Base-by-base conservation (phyloP, 2,329 filamentous ascomycete genomes). In the Aspergillus sp. region DNA sequence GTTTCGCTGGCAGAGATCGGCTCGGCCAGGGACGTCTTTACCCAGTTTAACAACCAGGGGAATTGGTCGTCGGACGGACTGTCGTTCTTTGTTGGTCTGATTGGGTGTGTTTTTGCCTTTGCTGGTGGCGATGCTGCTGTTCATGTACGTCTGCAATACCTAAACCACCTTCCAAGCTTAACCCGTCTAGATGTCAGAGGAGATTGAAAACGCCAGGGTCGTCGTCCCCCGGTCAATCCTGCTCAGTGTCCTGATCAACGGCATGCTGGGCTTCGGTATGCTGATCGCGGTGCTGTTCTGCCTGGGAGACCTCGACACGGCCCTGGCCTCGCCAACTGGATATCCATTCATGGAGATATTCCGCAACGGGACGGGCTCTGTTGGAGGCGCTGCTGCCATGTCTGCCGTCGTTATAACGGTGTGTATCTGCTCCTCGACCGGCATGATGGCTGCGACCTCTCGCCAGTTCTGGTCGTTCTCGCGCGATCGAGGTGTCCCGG, bases 31-130 rank as follows among this genome's bases (percentile, higher is more conserved):
- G 72, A 74, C 3, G 77, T 82, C 0, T 81, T 84, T 57, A 76
- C 76, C 3, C 68, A 73, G 1, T 83, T 84, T 60, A 69, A 73
- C 19, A 82, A 84, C 56, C 56, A 66, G 15, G 80, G 79, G 0
- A 69, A 67, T 3, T 84, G 79, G 76, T 69, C 69, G 1, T 78
- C 68, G 3, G 69, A 75, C 33, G 53, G 46, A 1, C 8, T 56
- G 12, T 56, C 53, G 2, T 56, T 40, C 17, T 56, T 56, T 35
- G 53, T 56, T 4, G 53, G 53, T n/a, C 48, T 56, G 19, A 43
- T 56, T 5, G 53, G 67, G 61, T 2, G 65, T 83, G 33, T 78
- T 80, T 76, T 74, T 59, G 68, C 72, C 2, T 75, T 77, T 60
- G 65, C 73, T 7, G 74, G 74, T 27, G 69, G 64, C 24, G 74